Base-by-base conservation (phyloP, 352 stramenopile species). In the Pythium myriotylum region DNA sequence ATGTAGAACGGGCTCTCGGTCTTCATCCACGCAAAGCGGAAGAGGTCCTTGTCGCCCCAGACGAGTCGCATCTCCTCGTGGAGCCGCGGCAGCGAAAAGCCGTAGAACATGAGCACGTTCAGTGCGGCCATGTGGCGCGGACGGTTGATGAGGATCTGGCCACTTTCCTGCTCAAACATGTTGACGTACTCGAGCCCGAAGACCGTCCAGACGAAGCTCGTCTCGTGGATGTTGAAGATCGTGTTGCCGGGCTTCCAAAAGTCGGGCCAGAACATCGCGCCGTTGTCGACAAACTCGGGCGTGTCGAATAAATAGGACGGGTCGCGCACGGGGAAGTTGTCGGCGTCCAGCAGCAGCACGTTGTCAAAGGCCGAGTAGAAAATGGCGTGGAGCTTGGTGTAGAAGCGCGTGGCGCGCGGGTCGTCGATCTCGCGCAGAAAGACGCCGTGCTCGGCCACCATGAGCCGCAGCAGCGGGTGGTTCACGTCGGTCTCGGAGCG, bases 91-190 rank as follows among this genome's bases (percentile, higher is more conserved):
- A 79, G 67, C 58, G 9, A 82, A 29, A 70, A 66, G 2, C 64
- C 76, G 56, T 91, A 92, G 64, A 83, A 91, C 75, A 91, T 86
- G 39, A 92, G 63, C 4, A 69, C 75, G 23, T 91, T 85, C 51
- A 94, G 47, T 0, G 84, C 82, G 12, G 56, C 56, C 9, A 63
- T 24, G 57, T 89, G 77, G 6, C 59, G 66, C 2, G 47, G 60
- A 3, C 85, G 74, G 56, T 94, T 65, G 17, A 94, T 73, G 10
- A 94, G 49, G 46, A 94, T 71, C 39, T 94, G 84, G 0, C 82
- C 84, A 19, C 77, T 89, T 52, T 94, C 85, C 63, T 94, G 85
- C 64, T 94, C 85, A 40, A 92, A 92, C 70, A 76, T 81, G 63
- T 90, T 67, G 24, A 88, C 79, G 22, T 58, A 65, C 3, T 77